Base-by-base conservation (phyloP, 2,329 filamentous ascomycete species). In the Talaromyces piceae region DNA sequence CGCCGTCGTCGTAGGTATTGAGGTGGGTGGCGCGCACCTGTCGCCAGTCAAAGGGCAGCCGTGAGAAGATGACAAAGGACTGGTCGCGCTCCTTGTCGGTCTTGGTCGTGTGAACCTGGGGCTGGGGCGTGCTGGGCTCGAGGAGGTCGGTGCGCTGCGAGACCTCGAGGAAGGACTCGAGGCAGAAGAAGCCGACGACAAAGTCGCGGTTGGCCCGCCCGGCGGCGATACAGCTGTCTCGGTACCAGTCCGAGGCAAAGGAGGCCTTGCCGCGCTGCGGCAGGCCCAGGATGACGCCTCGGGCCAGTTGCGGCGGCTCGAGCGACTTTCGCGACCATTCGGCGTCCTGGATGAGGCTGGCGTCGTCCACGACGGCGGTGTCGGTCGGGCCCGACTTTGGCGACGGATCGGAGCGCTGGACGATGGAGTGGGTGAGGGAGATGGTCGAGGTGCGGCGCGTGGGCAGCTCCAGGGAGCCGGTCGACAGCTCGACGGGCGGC, bases 131-230 rank as follows among this genome's bases (percentile, higher is more conserved):
- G 27, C 22, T 48, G n/a, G 22, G 16, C 20, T 64, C 58, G 13
- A 65, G 57, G 8, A 69, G 53, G 39, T 64, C 59, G 22, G 61
- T 57, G 23, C 57, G 56, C 41, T 59, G 61, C 26, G 63, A 65
- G 9, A 64, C 58, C 20, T 61, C 54, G 47, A 67, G 64, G 59
- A 65, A 72, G 16, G 66, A 61, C 45, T 71, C 67, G 33, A 58
- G 61, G 26, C 60, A 65, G 16, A 65, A 22, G 41, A 72, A 67
- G 4, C 69, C 69, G 11, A 67, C 52, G 13, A 72, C 67, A 52
- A 72, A 72, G 51, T 72, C 68, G 37, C 62, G 62, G 50, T 72
- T 68, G 47, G 67, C 63, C 52, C 63, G 65, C 39, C 67, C 69
- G 13, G 67, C 65, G n/a, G 63, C 64, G 47, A 72, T 56, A 27